Evolutionary conservation across 2,329 filamentous ascomycete species (phyloP), one percentile per base, ranked within the genome.

Genomic region (Phyllosticta citribraziliensis): DNA sequence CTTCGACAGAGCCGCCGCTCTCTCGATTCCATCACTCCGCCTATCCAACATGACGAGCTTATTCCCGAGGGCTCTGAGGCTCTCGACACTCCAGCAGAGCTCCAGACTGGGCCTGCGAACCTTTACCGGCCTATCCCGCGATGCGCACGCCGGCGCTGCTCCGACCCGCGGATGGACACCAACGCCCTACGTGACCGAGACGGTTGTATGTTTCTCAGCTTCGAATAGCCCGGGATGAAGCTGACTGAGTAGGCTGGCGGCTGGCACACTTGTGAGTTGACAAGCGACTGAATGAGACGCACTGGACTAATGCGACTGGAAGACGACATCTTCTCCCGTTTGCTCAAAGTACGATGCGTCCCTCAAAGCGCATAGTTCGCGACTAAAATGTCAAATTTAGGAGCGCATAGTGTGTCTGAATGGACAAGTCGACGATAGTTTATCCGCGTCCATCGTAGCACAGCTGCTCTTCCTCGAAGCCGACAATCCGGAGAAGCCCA

Each of bases 401-500:
- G 93, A 97, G 80, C 89, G 93, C 65, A 97, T 97, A 70, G 83
- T 99, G 70, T 96, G 89, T 72, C 83, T 97, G 40, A 97, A 96
- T 70, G 93, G 93, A 70, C 82, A 89, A 70, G 91, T 97, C 62
- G 89, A 97, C 77, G 90, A 96, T 71, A 87, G 84, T 52, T 85
- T 94, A 66, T 96, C 91, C 47, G 93, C 94, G n/a, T 89, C 88
- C 52, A 91, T 97, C 65, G 93, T 97, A 27, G 91, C 94, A 1
- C 95, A 99, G 73, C 85, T 99, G 22, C 88, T 99, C 65, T 99
- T 92, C 83, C 91, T 99, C 74, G 95, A 99, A 80, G 94, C 93
- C 69, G 94, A 99, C 71, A 91, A 90, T 70, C 92, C 93, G 3
- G 86, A 95, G 61, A 97, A 96, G 74, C 89, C 91, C 12, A 97